phyloP scores from a whole-genome alignment of 495 filamentous ascomycete species.

The Neurospora africana region DNA sequence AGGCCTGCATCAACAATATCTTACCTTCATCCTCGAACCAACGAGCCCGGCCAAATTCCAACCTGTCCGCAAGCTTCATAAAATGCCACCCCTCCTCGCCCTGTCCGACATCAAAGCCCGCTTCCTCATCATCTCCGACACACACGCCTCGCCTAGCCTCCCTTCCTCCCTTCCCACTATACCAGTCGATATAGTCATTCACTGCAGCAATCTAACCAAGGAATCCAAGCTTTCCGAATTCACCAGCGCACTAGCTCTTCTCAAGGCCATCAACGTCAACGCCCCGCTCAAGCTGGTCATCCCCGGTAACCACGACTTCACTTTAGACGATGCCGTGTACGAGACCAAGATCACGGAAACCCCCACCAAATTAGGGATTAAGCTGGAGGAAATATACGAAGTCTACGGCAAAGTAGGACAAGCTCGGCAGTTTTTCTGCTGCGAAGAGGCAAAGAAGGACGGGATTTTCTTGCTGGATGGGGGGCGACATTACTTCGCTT shows the following conservation, averaged over 20 bases:
- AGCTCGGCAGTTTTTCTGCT: neutral
- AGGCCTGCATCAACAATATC: neutral
- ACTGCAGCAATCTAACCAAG: conserved; percentile 59
- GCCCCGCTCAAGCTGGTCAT: conserved; percentile 64
- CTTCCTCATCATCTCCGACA: conserved; percentile 52
- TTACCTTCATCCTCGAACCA: neutral
- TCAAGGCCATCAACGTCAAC: conserved; percentile 39
- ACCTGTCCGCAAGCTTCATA: neutral
- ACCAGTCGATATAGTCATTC: conserved; percentile 49
- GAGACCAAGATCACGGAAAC: neutral
- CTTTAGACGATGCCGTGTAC: conserved; percentile 38
- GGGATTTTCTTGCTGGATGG: neutral
- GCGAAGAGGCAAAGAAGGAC: neutral
- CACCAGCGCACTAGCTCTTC: conserved; percentile 37
- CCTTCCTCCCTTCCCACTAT: neutral
- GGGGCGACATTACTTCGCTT: conserved; percentile 25
- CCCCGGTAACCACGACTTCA: conserved; percentile 64
- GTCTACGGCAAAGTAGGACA: neutral
- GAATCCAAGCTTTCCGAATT: conserved; percentile 44
- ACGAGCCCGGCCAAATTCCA: neutral
- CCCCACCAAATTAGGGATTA: neutral
- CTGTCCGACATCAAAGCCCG: conserved; percentile 7
- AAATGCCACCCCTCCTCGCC: conserved; percentile 9
- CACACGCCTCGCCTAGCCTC: conserved; percentile 27
- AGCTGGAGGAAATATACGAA: neutral